Percentiles rank a stretch among this genome's conserved stretches.
phyloP scores from a whole-genome alignment of 306 rosid species.

The Fragaria ananassa region DNA sequence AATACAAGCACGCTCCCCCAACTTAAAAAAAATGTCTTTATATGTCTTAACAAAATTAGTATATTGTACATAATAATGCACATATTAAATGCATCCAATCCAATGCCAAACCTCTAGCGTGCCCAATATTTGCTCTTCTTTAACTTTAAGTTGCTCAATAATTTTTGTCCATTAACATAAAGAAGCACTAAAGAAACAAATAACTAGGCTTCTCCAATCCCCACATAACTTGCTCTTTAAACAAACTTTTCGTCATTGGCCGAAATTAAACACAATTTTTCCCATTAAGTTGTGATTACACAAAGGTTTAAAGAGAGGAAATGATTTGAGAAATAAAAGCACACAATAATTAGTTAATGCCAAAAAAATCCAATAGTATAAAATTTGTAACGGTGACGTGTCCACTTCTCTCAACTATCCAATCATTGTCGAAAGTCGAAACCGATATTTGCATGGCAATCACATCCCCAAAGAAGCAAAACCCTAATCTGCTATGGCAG shows the following conservation, averaged over 20 bases:
- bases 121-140: background rate
- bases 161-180: constrained; percentile 15
- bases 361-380: background rate
- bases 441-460: constrained; percentile 12
- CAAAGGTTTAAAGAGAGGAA: constrained; percentile 5
- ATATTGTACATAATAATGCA: background rate
- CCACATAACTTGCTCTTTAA: constrained; percentile 5
- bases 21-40: constrained; percentile 10
- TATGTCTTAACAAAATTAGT: background rate
- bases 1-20: background rate
- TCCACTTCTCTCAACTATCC: constrained; percentile 23
- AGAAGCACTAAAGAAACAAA: background rate
- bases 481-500: background rate
- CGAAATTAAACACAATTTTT: background rate
- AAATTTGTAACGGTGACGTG: constrained; percentile 26
- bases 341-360: background rate
- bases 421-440: constrained; percentile 37
- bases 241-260: background rate
- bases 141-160: constrained; percentile 13
- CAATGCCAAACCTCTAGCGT: background rate
- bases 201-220: background rate
- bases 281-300: constrained; percentile 1
- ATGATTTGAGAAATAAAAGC: constrained; percentile 32
- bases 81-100: background rate
- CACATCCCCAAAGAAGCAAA: background rate